Conservation (phyloP, 2,329 filamentous ascomycete genomes). For the Ploettnerulaceae sp. region DNA sequence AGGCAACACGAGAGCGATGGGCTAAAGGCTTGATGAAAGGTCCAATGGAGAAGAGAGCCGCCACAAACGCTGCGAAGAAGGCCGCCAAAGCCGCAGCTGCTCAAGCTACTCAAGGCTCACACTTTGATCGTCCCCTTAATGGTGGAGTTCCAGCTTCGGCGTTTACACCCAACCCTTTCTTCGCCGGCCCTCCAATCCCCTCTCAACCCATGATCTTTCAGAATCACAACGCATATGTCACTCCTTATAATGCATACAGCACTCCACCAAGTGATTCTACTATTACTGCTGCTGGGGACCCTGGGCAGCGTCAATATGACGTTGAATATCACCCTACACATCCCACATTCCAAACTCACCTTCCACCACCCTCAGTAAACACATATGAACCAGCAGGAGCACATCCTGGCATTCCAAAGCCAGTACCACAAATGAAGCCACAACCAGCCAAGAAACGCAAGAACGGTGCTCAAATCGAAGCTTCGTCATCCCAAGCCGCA, state of each 20-base stretch:
- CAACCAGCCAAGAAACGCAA: constrained; percentile 3
- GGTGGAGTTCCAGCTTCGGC: constrained; percentile 3
- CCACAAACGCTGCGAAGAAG: constrained; percentile 56
- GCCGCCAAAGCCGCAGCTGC: constrained; percentile 28
- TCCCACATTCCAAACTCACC: constrained; percentile 1
- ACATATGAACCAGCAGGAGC: too few relatives aligned
- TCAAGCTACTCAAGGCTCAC: constrained; percentile 1
- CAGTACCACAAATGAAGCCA: neutral
- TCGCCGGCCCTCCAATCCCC: too few relatives aligned
- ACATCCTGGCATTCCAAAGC: too few relatives aligned
- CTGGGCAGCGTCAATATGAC: too few relatives aligned
- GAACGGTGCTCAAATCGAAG: neutral
- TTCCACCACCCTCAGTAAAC: neutral
- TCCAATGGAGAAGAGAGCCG: constrained; percentile 57
- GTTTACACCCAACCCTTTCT: neutral
- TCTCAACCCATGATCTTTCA: too few relatives aligned
- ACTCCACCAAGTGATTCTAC: too few relatives aligned
- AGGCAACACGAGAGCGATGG: constrained; percentile 41
- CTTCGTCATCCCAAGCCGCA: too few relatives aligned
- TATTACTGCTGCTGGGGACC: too few relatives aligned
- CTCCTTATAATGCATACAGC: too few relatives aligned
- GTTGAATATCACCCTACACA: too few relatives aligned
- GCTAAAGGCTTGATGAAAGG: constrained; percentile 55
- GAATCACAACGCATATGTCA: too few relatives aligned
- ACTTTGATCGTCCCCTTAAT: neutral